Conservation (phyloP, 176 grass and related monocot species). For the Rhipidocladum racemiflorum region DNA sequence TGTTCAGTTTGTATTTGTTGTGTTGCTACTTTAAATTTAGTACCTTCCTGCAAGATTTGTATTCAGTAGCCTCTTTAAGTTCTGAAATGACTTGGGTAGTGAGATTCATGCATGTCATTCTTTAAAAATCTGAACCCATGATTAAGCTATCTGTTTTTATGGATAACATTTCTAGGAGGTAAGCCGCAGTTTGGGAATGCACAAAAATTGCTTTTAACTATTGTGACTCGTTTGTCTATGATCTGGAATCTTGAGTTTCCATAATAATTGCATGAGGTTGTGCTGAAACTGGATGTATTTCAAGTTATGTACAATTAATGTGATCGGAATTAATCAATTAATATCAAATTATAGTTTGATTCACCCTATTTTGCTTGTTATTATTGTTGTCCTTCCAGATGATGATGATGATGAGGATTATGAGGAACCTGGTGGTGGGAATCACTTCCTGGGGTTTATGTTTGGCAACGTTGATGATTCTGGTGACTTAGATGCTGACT, state of each 20-base stretch:
- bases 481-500: slow-evolving; percentile 91
- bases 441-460: slow-evolving; percentile 90
- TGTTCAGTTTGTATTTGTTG: neutral
- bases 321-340: neutral
- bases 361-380: neutral
- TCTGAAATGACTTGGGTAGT: neutral
- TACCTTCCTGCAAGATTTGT: neutral
- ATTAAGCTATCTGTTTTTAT: neutral
- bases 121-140: neutral
- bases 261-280: neutral
- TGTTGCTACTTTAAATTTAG: neutral
- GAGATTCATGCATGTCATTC: neutral
- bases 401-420: slow-evolving; percentile 87
- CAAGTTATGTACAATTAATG: neutral
- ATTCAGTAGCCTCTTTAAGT: neutral
- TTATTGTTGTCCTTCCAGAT: slow-evolving; percentile 24
- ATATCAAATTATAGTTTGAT: neutral
- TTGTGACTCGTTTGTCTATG: neutral
- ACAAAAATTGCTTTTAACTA: neutral
- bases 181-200: neutral
- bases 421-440: slow-evolving; percentile 68
- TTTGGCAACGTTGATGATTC: slow-evolving; percentile 96
- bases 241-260: slow-evolving; percentile 7
- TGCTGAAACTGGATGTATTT: neutral
- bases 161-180: neutral